A percentile compares a stretch with the other conserved stretches of the same genome.
These are phyloP conservation scores for Saraca asoca DNA, from an alignment of 331 rosid species.

Conservation along the genomic window DNA sequence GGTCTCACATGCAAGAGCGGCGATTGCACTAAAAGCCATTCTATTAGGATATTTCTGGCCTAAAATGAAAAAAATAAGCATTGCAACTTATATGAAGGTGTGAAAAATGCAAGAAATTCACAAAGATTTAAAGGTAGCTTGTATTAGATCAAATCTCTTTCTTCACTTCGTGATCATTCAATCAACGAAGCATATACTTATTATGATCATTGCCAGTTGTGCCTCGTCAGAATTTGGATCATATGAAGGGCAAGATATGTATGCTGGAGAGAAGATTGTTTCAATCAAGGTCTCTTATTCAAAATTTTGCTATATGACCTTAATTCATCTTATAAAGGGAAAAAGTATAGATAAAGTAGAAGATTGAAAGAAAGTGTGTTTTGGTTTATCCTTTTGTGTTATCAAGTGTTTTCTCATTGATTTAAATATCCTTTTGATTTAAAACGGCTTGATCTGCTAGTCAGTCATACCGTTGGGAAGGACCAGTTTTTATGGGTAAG, in stretches of 20 bases:
- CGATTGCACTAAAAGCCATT: too few species aligned
- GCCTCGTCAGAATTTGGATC: slow-evolving; percentile 74
- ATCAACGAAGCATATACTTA: too few species aligned
- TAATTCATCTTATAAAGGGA: not conserved
- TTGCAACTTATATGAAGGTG: too few species aligned
- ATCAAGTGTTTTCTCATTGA: not conserved
- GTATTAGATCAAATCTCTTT: too few species aligned
- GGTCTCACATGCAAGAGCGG: too few species aligned
- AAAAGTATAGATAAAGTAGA: not conserved
- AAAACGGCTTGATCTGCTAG: slow-evolving; percentile 86
- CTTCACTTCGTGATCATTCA: too few species aligned
- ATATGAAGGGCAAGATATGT: slow-evolving; percentile 91
- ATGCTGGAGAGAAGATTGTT: slow-evolving; percentile 80
- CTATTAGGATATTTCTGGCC: too few species aligned
- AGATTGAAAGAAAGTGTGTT: not conserved
- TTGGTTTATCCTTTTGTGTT: not conserved
- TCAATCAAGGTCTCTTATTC: slow-evolving; percentile 65
- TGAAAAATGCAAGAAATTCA: too few species aligned
- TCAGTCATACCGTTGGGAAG: slow-evolving; percentile 79
- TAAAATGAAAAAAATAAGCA: too few species aligned
- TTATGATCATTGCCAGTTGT: too few species aligned
- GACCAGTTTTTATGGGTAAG: slow-evolving; percentile 97
- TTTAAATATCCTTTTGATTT: slow-evolving; percentile 14
- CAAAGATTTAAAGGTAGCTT: too few species aligned
- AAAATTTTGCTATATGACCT: not conserved